Base-by-base conservation (phyloP, 2,329 filamentous ascomycete genomes). In the Zymoseptoria tritici region DNA sequence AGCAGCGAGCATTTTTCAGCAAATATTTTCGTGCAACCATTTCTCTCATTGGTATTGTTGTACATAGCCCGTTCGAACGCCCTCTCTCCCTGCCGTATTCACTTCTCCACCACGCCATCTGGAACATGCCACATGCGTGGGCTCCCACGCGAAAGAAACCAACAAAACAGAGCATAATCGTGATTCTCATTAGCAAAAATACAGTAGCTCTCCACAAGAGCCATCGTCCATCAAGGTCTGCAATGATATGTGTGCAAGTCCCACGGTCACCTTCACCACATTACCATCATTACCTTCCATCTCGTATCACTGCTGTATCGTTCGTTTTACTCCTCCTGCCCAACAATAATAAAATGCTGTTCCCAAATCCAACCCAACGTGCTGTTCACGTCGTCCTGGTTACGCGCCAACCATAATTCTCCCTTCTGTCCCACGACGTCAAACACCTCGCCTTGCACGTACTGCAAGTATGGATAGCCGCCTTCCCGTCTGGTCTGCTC, bases 361-460 rank as follows among this genome's bases (percentile, higher is more conserved):
- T 92, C 96, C 94, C 94, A 99, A 70, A 99, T 96, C 94, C 94
- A 99, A 56, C 94, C 94, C 36, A 97, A 86, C 65, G 86, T 82
- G 65, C 88, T 83, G 9, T 79, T 81, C 1, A 85, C 79, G 74
- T 99, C 94, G 71, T 99, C 94, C 76, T 99, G 94, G 72, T 99
- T 99, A 75, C 91, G 91, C 57, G 94, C 94, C 59, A 99, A 85
- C 94, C 94, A 99, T 54, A 97, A 82, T 78, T 99, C 94, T 64
- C 94, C 94, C 74, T 97, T 97, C 75, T 97, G 92, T 29, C 88
- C 94, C 71, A 99, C 91, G 57, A 99, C 80, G 68, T 81, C 77
- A 67, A 80, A 80, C 54, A 80, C 78, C 80, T 99, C 94, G 65
- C 94, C 94, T 57, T 92, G 90, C 66, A 93, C 90, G 76, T 99